phyloP scores from a whole-genome alignment of 148 eudicot genomes.

The Cornus controversa region DNA sequence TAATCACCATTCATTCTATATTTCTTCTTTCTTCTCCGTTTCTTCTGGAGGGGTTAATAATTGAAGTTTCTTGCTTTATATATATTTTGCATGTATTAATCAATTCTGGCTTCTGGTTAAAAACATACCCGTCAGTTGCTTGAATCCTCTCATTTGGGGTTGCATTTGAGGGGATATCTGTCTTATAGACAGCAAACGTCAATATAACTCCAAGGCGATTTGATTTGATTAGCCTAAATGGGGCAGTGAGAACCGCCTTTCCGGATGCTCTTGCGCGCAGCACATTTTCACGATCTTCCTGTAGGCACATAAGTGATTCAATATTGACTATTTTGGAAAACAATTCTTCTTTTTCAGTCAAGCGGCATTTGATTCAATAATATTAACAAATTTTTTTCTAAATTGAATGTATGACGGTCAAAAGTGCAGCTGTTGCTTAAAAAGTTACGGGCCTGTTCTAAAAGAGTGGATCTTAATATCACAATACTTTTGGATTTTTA shows the following conservation, averaged over 20 bases:
- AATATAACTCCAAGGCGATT: slow-evolving; percentile 93
- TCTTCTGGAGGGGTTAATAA: neutral
- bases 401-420: neutral
- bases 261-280: slow-evolving; percentile 92
- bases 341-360: neutral
- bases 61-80: neutral
- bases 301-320: slow-evolving; percentile 14
- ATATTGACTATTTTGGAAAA: slow-evolving; percentile 9
- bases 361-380: neutral
- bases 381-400: neutral
- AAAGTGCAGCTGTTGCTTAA: neutral
- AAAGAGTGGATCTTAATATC: neutral
- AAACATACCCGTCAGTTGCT: slow-evolving; percentile 79
- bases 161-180: slow-evolving; percentile 76
- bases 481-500: neutral
- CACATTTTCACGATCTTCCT: slow-evolving; percentile 98
- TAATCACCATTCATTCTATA: neutral
- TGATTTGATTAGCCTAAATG: slow-evolving; percentile 77
- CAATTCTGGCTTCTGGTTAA: neutral
- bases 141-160: slow-evolving; percentile 64
- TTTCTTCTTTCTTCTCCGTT: neutral
- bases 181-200: slow-evolving; percentile 93
- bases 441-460: neutral
- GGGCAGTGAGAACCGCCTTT: slow-evolving; percentile 96
- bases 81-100: neutral